A percentile compares a stretch with the other conserved stretches of the same genome.
Conservation (phyloP, 768 basidiomycete genomes). For the Omphalotus guepiniiformis region DNA sequence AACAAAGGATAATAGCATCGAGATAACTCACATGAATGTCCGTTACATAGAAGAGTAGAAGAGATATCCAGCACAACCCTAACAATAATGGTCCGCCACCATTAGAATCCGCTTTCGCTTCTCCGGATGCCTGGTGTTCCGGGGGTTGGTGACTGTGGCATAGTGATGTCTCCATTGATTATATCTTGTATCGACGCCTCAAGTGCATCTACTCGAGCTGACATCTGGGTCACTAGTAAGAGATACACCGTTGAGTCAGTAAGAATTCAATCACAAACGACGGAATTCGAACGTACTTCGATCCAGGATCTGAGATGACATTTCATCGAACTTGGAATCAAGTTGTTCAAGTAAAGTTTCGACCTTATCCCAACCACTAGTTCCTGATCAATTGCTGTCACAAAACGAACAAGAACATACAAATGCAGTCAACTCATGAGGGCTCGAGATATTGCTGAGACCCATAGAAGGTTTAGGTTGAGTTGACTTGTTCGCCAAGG, state of each 20-base stretch:
- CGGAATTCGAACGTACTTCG: constrained; percentile 51
- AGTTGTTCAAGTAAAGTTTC: constrained; percentile 85
- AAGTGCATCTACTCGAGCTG: constrained; percentile 81
- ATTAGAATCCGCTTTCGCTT: background rate
- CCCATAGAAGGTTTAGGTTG: constrained; percentile 37
- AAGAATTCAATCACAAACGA: constrained; percentile 7
- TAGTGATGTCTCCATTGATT: constrained; percentile 69
- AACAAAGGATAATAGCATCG: constrained; percentile 3
- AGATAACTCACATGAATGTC: background rate
- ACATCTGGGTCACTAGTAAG: constrained; percentile 85
- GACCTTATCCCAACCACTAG: constrained; percentile 46
- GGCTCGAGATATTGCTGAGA: constrained; percentile 77
- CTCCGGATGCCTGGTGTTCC: constrained; percentile 15
- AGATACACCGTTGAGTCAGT: constrained; percentile 8
- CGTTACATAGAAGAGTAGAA: constrained; percentile 1
- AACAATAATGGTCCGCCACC: constrained; percentile 11
- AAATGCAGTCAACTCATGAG: constrained; percentile 92
- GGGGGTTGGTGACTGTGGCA: constrained; percentile 58
- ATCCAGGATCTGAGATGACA: constrained; percentile 86
- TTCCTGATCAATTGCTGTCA: background rate
- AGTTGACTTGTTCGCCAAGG: constrained; percentile 35
- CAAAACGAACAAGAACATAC: constrained; percentile 43
- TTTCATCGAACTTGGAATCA: constrained; percentile 89
- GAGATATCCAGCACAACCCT: constrained; percentile 10
- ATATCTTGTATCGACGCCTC: constrained; percentile 92